phyloP scores from a whole-genome alignment of 2,329 filamentous ascomycete species.

The Colletotrichum plurivorum region DNA sequence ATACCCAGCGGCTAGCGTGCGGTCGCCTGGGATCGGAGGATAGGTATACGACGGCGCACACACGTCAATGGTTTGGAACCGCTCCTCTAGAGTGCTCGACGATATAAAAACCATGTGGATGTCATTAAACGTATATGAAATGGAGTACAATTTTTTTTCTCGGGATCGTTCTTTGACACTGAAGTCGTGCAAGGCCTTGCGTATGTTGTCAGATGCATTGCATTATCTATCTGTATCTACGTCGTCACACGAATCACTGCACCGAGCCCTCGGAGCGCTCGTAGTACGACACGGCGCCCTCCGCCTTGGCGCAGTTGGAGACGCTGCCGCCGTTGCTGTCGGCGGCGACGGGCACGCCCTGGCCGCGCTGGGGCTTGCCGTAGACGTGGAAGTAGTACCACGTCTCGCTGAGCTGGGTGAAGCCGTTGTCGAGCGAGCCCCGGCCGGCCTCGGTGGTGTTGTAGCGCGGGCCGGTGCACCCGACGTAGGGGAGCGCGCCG shows the following conservation, averaged over 20 bases:
- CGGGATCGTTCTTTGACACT: neutral
- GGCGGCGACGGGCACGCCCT: conserved; percentile 59
- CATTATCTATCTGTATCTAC: neutral
- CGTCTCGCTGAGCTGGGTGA: conserved; percentile 71
- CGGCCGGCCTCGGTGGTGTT: conserved; percentile 72
- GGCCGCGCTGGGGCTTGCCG: conserved; percentile 68
- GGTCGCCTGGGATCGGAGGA: conserved; percentile 14
- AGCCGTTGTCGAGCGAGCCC: conserved; percentile 68
- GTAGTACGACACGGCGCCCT: conserved; percentile 68
- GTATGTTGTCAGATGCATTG: neutral
- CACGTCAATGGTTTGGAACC: conserved; percentile 4
- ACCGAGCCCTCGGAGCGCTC: conserved; percentile 56
- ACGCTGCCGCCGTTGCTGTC: conserved; percentile 62
- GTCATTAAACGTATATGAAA: neutral
- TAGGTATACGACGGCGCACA: conserved; percentile 4
- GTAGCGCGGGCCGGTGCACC: conserved; percentile 72
- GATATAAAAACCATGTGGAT: neutral
- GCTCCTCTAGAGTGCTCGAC: conserved; percentile 5
- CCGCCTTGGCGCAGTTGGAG: conserved; percentile 68
- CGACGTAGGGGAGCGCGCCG: conserved; percentile 71
- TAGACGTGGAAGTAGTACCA: conserved; percentile 77
- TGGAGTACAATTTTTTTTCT: neutral
- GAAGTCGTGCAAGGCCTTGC: neutral
- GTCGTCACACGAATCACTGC: conserved; percentile 6
- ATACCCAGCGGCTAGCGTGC: conserved; percentile 26